phyloP scores from a whole-genome alignment of 1,139 yeast species.

The Saccharomyces hybrid region DNA sequence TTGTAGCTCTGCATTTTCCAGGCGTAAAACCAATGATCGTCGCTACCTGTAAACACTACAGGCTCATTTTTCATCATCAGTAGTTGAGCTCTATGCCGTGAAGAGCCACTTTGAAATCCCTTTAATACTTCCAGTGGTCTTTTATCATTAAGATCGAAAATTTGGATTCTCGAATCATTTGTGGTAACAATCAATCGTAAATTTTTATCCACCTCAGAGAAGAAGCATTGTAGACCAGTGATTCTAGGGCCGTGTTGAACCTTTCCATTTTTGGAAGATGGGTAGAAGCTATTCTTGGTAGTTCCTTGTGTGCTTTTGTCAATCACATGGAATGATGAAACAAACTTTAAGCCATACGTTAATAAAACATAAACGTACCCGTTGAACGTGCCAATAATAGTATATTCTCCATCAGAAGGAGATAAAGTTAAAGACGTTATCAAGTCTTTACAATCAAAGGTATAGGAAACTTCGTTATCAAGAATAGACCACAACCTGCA shows the following conservation, averaged over 20 bases:
- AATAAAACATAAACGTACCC: too few relatives aligned
- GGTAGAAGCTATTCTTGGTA: conserved; percentile 4
- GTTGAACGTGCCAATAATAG: too few relatives aligned
- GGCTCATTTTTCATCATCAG: conserved; percentile 10
- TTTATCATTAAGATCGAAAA: conserved; percentile 49
- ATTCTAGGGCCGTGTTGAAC: conserved; percentile 37
- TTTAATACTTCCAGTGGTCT: conserved; percentile 59
- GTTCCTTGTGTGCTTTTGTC: conserved; percentile 24
- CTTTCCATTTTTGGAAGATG: conserved; percentile 6
- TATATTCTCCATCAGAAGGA: conserved; percentile 37
- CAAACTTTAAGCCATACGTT: conserved; percentile 51
- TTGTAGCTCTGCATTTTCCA: conserved; percentile 22
- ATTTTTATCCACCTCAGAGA: conserved; percentile 15
- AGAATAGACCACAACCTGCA: conserved; percentile 40
- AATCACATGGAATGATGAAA: conserved; percentile 48
- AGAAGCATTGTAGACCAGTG: conserved; percentile 41
- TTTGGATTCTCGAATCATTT: conserved; percentile 70
- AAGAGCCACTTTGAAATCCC: conserved; percentile 64
- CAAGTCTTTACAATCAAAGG: conserved; percentile 27
- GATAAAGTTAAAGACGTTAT: conserved; percentile 27
- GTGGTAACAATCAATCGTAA: conserved; percentile 49
- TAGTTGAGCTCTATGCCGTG: conserved; percentile 58
- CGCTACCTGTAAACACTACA: conserved; percentile 39
- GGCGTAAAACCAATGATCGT: conserved; percentile 37
- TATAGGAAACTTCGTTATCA: conserved; percentile 47